Base-by-base conservation (phyloP, 2,329 filamentous ascomycete genomes). In the Ceratocystis colombiana region DNA sequence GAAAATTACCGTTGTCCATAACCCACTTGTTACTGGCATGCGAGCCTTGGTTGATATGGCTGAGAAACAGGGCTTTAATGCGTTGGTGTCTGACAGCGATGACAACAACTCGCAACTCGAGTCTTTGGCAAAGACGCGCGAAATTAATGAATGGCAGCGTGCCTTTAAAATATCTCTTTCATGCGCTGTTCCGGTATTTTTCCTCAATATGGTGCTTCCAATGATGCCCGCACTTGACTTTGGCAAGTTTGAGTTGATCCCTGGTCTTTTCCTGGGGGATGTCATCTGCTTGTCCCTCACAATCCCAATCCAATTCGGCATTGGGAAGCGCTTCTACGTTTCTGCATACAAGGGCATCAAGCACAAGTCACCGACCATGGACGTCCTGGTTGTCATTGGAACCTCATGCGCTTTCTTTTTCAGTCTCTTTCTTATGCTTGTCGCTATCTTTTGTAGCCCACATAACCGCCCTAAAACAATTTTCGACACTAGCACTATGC, bases 401-500 rank as follows among this genome's bases (percentile, higher is more conserved):
- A 99, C 94, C 5, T 96, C 92, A 0, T 88, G 91, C 25, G 94
- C 94, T 22, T 99, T 97, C 78, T 94, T 96, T 76, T 99, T 96
- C 77, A 97, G 93, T 74, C 78, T 91, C 70, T 84, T 89, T 61
- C 84, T 90, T 17, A 96, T 99, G 90, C 65, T 87, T 3, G 85
- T 97, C 17, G 95, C 91, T 0, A 74, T 97, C 22, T 70, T 89
- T 15, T 79, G 84, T n/a, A 79, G 84, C 25, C 89, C 90, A 5
- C 90, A 97, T 73, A 83, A 81, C 1, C 84, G 89, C 61, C 94
- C 94, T 0, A 87, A 85, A 69, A 96, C 91, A 1, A 88, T 96
- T 17, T 99, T 99, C 72, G 94, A 99, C 73, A 99, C 94, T 1
- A 96, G 92, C 76, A 96, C 91, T 25, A 99, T 97, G 94, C 81